These are phyloP conservation scores for Candida oleophila DNA, from an alignment of 805 yeast genomes.

Conservation along the genomic window DNA sequence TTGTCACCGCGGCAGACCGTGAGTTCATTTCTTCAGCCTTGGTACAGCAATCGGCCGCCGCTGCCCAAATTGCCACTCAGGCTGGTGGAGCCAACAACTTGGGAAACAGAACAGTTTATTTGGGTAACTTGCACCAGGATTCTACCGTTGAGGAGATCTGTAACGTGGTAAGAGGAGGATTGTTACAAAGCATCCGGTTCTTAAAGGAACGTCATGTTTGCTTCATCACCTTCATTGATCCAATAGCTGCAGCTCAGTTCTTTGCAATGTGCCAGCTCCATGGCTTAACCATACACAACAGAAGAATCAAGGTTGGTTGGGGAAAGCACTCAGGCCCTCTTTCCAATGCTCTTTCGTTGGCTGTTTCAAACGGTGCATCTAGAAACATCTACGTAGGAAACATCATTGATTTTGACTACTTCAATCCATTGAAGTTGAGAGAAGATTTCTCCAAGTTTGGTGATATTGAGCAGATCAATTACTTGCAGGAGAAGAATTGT, in stretches of 20 bases:
- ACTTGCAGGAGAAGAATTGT: conserved; percentile 78
- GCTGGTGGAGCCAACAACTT: conserved; percentile 91
- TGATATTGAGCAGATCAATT: conserved; percentile 92
- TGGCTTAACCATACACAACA: conserved; percentile 81
- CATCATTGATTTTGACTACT: conserved; percentile 51
- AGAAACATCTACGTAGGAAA: conserved; percentile 88
- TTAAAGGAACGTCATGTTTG: conserved; percentile 87
- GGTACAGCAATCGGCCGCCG: conserved; percentile 93
- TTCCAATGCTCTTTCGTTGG: conserved; percentile 80
- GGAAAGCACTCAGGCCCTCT: conserved; percentile 95
- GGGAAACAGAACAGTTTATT: conserved; percentile 90
- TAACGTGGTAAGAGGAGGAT: conserved; percentile 94
- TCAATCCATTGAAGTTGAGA: conserved; percentile 61
- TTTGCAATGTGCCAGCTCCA: conserved; percentile 91
- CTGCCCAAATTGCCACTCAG: conserved; percentile 93
- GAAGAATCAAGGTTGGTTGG: conserved; percentile 94
- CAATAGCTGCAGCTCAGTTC: conserved; percentile 96
- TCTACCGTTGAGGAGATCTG: conserved; percentile 90
- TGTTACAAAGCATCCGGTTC: conserved; percentile 78
- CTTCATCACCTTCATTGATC: conserved; percentile 93
- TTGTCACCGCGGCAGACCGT: conserved; percentile 67
- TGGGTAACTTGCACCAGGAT: conserved; percentile 87
- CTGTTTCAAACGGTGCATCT: conserved; percentile 91
- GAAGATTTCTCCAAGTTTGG: conserved; percentile 80
- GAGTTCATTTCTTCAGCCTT: conserved; percentile 69